phyloP scores from a whole-genome alignment of 495 filamentous ascomycete genomes.

The Hypoxylon lenormandii region DNA sequence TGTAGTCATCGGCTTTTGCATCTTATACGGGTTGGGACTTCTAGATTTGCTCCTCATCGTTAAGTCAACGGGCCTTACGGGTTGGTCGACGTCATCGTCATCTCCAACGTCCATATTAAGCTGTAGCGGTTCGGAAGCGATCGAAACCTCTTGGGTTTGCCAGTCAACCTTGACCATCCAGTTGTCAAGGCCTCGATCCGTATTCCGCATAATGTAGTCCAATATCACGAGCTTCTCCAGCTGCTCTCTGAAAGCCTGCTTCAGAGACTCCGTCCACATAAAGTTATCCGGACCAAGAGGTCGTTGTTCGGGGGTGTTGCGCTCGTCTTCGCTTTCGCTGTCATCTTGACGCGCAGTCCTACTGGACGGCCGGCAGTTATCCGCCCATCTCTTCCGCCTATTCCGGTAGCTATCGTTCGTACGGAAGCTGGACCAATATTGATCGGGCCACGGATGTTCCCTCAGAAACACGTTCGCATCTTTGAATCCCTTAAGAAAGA shows the following conservation, averaged over 20 bases:
- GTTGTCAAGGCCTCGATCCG: conserved; percentile 94
- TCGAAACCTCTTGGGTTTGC: conserved; percentile 81
- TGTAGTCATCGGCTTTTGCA: conserved; percentile 86
- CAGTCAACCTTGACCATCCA: conserved; percentile 99
- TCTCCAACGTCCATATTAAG: conserved; percentile 66
- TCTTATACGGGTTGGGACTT: conserved; percentile 73
- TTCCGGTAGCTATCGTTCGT: conserved; percentile 77
- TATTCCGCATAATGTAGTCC: conserved; percentile 99
- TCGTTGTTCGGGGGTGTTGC: conserved; percentile 34
- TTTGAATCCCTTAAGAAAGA: conserved; percentile 95
- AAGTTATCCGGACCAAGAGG: conserved; percentile 67
- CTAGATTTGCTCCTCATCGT: conserved; percentile 58
- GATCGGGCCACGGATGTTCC: conserved; percentile 98
- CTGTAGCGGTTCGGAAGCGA: conserved; percentile 83
- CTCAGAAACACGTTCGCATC: conserved; percentile 95
- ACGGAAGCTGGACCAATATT: conserved; percentile 79
- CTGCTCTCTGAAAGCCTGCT: conserved; percentile 93
- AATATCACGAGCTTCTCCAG: conserved; percentile 97
- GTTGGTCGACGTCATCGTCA: conserved; percentile 64
- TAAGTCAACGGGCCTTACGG: conserved; percentile 68
- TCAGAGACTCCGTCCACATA: conserved; percentile 87
- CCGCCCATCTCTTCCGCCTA: conserved; percentile 79
- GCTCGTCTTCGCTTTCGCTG: conserved; percentile 74
- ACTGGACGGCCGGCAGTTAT: conserved; percentile 80
- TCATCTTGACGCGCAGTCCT: conserved; percentile 71